Percentiles rank a stretch among this genome's conserved stretches.
These are phyloP conservation scores for Auricularia heimuer DNA, from an alignment of 768 basidiomycete genomes.

Conservation along the genomic window DNA sequence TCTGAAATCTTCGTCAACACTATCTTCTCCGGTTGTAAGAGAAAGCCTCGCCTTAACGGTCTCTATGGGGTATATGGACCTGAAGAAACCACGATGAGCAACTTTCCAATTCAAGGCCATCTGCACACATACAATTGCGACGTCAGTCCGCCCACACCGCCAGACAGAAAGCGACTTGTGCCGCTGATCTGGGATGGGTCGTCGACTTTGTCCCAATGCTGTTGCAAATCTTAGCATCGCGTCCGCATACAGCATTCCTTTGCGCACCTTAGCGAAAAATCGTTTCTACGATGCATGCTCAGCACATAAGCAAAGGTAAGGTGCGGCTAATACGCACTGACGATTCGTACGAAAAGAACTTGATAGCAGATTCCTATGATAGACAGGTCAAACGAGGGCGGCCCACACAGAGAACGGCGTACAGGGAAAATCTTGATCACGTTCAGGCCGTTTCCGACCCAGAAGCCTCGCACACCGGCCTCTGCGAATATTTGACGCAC, in stretches of 20 bases:
- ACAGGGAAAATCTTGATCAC: slow-evolving; percentile 88
- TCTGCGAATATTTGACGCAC: slow-evolving; percentile 77
- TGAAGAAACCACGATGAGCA: slow-evolving; percentile 23
- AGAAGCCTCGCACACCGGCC: slow-evolving; percentile 84
- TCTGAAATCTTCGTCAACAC: slow-evolving; percentile 29
- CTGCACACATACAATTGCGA: slow-evolving; percentile 73
- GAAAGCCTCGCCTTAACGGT: slow-evolving; percentile 63
- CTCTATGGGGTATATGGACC: slow-evolving; percentile 91
- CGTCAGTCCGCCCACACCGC: slow-evolving; percentile 90
- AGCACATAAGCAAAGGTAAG: slow-evolving; percentile 3
- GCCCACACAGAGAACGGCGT: slow-evolving; percentile 6
- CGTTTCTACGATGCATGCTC: slow-evolving; percentile 57
- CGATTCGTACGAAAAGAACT: slow-evolving; percentile 92
- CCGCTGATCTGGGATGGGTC: slow-evolving; percentile 86
- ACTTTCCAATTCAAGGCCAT: not conserved
- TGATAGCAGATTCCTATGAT: slow-evolving; percentile 84
- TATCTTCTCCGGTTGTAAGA: slow-evolving; percentile 4
- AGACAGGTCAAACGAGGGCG: not conserved
- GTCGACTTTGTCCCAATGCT: slow-evolving; percentile 83
- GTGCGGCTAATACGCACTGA: slow-evolving; percentile 43
- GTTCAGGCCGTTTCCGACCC: slow-evolving; percentile 90
- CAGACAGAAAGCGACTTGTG: slow-evolving; percentile 85
- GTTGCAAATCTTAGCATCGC: not conserved
- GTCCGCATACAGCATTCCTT: not conserved
- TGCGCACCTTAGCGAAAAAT: slow-evolving; percentile 52